Conservation (phyloP, 805 yeast genomes). For the Metschnikowia lochheadii region DNA sequence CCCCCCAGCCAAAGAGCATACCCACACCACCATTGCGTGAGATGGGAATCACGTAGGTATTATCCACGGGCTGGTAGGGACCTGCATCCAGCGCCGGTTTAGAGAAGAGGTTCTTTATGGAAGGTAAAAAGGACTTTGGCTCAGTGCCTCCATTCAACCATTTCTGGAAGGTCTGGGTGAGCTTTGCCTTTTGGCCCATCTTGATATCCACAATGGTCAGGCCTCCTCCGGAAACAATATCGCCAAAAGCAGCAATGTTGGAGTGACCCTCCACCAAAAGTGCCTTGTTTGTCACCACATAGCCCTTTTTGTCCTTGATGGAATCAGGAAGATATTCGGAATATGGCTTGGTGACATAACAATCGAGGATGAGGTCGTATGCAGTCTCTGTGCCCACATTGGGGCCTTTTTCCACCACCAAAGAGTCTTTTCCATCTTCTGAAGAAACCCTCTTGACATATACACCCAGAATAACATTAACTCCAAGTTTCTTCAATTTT, state of each 20-base stretch:
- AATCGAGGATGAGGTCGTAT: slow-evolving; percentile 30
- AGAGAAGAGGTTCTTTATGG: neutral
- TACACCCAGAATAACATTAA: slow-evolving; percentile 9
- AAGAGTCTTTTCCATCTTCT: neutral
- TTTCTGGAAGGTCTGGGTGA: slow-evolving; percentile 12
- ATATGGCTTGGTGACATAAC: slow-evolving; percentile 28
- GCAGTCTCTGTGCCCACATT: neutral
- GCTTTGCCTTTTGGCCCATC: slow-evolving; percentile 18
- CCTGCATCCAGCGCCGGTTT: neutral
- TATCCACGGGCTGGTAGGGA: slow-evolving; percentile 5
- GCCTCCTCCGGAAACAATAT: slow-evolving; percentile 23
- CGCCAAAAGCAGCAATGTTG: slow-evolving; percentile 35
- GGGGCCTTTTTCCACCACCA: neutral
- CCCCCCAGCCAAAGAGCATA: slow-evolving; percentile 22
- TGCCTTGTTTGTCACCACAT: slow-evolving; percentile 24
- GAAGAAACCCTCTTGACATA: slow-evolving; percentile 12
- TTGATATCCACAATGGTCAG: slow-evolving; percentile 25
- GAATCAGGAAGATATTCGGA: slow-evolving; percentile 25
- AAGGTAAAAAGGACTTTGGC: neutral
- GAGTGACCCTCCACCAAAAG: slow-evolving; percentile 22
- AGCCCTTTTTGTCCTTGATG: slow-evolving; percentile 26
- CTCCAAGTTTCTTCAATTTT: slow-evolving; percentile 13
- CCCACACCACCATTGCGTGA: slow-evolving; percentile 37
- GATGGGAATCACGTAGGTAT: slow-evolving; percentile 28
- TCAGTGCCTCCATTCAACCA: neutral